These are phyloP conservation scores for Arachnopeziza araneosa DNA, from an alignment of 2,329 filamentous ascomycete genomes.

Conservation along the genomic window DNA sequence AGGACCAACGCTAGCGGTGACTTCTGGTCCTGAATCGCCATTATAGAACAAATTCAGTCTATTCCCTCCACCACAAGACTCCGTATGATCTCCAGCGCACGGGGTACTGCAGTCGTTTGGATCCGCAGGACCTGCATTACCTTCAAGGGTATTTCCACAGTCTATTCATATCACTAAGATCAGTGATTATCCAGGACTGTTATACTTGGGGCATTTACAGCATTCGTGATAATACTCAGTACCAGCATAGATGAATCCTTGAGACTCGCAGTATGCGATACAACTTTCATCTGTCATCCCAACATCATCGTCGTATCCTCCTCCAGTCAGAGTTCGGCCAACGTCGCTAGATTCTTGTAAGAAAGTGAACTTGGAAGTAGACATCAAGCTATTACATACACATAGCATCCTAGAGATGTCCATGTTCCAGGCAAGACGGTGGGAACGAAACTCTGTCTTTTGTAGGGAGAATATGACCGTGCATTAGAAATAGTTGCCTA, in stretches of 20 bases:
- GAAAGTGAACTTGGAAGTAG: neutral
- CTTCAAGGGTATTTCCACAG: constrained; percentile 1
- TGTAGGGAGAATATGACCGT: neutral
- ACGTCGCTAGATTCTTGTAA: constrained; percentile 5
- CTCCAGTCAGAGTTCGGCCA: constrained; percentile 14
- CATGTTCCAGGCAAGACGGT: constrained; percentile 14
- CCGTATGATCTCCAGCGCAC: constrained; percentile 38
- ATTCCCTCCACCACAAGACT: constrained; percentile 29
- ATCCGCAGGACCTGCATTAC: neutral
- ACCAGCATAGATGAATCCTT: constrained; percentile 22
- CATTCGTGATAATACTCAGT: constrained; percentile 19
- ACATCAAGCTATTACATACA: constrained; percentile 4
- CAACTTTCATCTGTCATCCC: constrained; percentile 20
- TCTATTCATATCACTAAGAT: neutral
- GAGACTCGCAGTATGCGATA: constrained; percentile 17
- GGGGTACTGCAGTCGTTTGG: constrained; percentile 40
- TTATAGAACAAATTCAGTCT: constrained; percentile 23
- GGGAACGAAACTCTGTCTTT: constrained; percentile 11
- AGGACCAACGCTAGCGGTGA: constrained; percentile 7
- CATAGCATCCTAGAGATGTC: constrained; percentile 17
- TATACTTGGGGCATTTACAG: constrained; percentile 10
- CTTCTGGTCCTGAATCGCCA: constrained; percentile 8
- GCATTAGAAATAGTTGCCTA: neutral
- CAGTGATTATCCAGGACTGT: constrained; percentile 12
- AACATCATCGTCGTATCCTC: constrained; percentile 3